Percentiles rank a stretch among this genome's conserved stretches.
These are phyloP conservation scores for Gnetum montanum DNA, from an alignment of 75 land plant species.

Conservation along the genomic window DNA sequence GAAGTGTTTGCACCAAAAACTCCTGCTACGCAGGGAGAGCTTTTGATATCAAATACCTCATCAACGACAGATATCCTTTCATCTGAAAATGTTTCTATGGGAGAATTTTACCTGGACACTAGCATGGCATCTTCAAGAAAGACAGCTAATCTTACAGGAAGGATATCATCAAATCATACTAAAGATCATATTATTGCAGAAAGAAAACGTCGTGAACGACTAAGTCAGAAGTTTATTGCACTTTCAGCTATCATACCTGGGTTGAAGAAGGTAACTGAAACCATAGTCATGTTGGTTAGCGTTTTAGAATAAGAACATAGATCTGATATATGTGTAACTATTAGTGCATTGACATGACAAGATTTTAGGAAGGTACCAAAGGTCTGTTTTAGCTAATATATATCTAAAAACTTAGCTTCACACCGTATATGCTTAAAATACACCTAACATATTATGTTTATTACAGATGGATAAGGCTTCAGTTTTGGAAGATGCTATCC, in stretches of 20 bases:
- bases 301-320: not conserved
- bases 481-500: constrained; percentile 76
- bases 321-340: not conserved
- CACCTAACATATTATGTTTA: not conserved
- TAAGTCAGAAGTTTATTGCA: constrained; percentile 84
- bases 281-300: not conserved
- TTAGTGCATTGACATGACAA: not conserved
- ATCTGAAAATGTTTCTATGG: not conserved
- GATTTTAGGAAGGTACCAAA: not conserved
- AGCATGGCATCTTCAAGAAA: not conserved
- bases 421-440: not conserved
- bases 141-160: not conserved
- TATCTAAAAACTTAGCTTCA: not conserved
- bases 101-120: not conserved
- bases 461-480: constrained; percentile 90
- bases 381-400: not conserved
- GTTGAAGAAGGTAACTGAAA: constrained; percentile 48
- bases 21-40: constrained; percentile 1
- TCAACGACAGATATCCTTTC: not conserved
- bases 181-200: constrained; percentile 83
- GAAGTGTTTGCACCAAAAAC: constrained; percentile 6
- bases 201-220: constrained; percentile 81
- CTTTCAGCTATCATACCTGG: constrained; percentile 85
- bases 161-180: constrained; percentile 10
- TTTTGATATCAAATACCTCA: not conserved